A percentile compares a stretch with the other conserved stretches of the same genome.
Conservation (phyloP, 2,329 filamentous ascomycete species). For the Apiospora sp. region DNA sequence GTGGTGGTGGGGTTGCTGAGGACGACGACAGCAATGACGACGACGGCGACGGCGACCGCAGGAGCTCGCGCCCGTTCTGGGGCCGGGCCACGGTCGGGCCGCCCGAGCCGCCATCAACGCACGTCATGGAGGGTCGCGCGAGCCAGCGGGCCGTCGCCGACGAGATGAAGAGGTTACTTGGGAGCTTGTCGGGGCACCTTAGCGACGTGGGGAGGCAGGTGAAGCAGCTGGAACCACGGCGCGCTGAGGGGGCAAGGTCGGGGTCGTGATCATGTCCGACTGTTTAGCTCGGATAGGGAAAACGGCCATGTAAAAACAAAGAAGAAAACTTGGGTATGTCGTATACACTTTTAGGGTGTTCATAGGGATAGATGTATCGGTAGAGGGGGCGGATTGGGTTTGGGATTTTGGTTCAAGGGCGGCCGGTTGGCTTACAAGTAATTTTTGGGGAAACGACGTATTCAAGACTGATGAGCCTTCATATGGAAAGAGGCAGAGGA, state of each 20-base stretch:
- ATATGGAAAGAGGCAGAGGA: too few relatives aligned
- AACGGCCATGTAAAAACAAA: too few relatives aligned
- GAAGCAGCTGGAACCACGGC: constrained; percentile 45
- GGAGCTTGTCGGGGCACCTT: constrained; percentile 57
- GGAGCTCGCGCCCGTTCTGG: background rate
- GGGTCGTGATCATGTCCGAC: background rate
- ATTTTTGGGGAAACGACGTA: too few relatives aligned
- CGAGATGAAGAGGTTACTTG: constrained; percentile 58
- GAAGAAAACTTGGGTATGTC: too few relatives aligned
- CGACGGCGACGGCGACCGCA: background rate
- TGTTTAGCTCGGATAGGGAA: background rate
- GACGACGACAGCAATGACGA: too few relatives aligned
- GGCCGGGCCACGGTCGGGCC: constrained; percentile 36
- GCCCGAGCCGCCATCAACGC: constrained; percentile 52
- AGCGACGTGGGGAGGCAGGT: constrained; percentile 54
- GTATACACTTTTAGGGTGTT: too few relatives aligned
- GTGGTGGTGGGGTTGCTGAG: background rate
- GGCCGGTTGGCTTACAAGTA: too few relatives aligned
- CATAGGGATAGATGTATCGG: too few relatives aligned
- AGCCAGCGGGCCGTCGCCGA: constrained; percentile 59
- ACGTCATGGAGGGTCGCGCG: constrained; percentile 62
- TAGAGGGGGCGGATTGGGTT: too few relatives aligned
- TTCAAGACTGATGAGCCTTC: too few relatives aligned
- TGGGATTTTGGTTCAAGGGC: too few relatives aligned
- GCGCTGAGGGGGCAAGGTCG: constrained; percentile 27